These are phyloP conservation scores for Lepidium campestre DNA, from an alignment of 441 rosid genomes.

Conservation along the genomic window DNA sequence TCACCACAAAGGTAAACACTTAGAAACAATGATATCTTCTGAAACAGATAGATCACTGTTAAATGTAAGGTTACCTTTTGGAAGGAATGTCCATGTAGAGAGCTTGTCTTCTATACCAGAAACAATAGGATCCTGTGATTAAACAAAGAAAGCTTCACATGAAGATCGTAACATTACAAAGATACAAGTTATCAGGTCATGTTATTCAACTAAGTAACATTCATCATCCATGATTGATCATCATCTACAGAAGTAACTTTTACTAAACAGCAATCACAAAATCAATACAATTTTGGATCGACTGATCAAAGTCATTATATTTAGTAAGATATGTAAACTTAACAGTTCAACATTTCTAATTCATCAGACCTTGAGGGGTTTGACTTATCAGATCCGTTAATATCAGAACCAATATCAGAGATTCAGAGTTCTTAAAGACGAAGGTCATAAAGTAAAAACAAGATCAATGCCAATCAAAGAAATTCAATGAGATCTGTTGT, in stretches of 20 bases:
- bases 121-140: slow-evolving; percentile 75
- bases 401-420: not conserved
- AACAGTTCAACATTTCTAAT: not conserved
- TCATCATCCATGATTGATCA: not conserved
- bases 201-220: not conserved
- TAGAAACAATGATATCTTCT: not conserved
- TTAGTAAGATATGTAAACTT: not conserved
- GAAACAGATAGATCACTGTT: not conserved
- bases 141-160: slow-evolving; percentile 16
- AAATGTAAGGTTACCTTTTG: slow-evolving; percentile 51
- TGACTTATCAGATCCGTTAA: slow-evolving; percentile 2
- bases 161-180: not conserved
- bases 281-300: not conserved
- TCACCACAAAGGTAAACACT: slow-evolving; percentile 7
- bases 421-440: not conserved
- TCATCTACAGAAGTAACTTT: not conserved
- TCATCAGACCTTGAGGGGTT: not conserved
- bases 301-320: not conserved
- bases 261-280: not conserved
- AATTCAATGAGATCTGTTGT: not conserved
- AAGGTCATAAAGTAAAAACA: not conserved
- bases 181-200: not conserved
- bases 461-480: not conserved
- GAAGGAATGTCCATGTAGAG: slow-evolving; percentile 94
- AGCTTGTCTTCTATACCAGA: slow-evolving; percentile 90